Percentiles rank a stretch among this genome's conserved stretches.
Conservation (phyloP, 768 basidiomycete genomes). For the Tulasnella sp. region DNA sequence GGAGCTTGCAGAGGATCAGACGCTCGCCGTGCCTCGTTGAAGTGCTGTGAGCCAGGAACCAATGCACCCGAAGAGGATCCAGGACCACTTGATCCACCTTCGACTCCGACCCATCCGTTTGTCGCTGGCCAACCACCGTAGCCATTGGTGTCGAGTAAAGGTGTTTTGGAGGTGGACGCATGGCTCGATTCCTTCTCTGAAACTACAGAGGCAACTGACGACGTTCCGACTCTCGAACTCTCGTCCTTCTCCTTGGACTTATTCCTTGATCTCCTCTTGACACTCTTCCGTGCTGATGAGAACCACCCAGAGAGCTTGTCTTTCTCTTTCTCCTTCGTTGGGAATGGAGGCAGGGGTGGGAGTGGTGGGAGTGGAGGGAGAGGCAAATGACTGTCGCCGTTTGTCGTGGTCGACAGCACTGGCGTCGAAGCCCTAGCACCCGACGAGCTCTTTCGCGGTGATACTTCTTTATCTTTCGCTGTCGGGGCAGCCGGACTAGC, state of each 20-base stretch:
- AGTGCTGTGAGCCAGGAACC: not conserved
- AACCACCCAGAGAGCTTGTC: slow-evolving; percentile 2
- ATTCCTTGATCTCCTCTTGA: not conserved
- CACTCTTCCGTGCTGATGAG: slow-evolving; percentile 9
- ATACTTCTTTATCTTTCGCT: not conserved
- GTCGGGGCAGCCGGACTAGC: not conserved
- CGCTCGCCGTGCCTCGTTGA: not conserved
- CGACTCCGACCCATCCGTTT: not conserved
- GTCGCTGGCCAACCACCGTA: not conserved
- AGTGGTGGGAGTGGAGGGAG: not conserved
- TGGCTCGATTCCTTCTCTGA: not conserved
- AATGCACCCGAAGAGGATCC: not conserved
- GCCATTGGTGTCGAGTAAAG: not conserved
- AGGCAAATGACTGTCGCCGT: not conserved
- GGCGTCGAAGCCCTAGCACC: not conserved
- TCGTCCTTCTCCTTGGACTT: slow-evolving; percentile 5
- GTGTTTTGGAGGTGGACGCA: not conserved
- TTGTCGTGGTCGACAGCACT: not conserved
- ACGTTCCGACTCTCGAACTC: not conserved
- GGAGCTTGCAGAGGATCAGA: not conserved
- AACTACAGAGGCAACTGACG: not conserved
- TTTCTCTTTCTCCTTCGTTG: slow-evolving; percentile 3
- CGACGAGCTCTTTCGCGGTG: not conserved
- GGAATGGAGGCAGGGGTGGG: not conserved
- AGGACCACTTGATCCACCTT: not conserved